These are phyloP conservation scores for Mycena amicta DNA, from an alignment of 768 basidiomycete genomes.

Conservation along the genomic window DNA sequence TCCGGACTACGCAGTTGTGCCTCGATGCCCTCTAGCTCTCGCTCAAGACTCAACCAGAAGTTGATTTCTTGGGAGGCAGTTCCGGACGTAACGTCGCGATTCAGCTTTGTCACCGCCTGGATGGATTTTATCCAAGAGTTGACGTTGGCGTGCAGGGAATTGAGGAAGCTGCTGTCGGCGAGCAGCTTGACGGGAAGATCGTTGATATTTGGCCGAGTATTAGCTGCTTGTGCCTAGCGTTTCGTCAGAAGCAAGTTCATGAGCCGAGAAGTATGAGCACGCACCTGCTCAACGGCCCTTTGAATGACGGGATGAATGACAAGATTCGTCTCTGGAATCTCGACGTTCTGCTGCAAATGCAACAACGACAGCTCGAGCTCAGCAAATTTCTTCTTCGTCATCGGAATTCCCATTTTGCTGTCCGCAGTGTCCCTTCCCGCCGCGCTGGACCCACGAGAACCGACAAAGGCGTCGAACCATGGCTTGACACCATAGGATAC, in stretches of 20 bases:
- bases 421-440: conserved; percentile 44
- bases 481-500: conserved; percentile 96
- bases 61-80: conserved; percentile 99
- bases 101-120: conserved; percentile 95
- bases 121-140: conserved; percentile 99
- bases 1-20: conserved; percentile 89
- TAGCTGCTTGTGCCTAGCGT: conserved; percentile 48
- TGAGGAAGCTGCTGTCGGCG: conserved; percentile 89
- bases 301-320: conserved; percentile 90
- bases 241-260: conserved; percentile 18
- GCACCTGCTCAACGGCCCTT: conserved; percentile 76
- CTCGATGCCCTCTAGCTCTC: conserved; percentile 92
- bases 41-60: conserved; percentile 95
- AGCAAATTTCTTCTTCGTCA: conserved; percentile 99
- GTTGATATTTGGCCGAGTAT: conserved; percentile 71
- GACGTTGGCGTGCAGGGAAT: conserved; percentile 89
- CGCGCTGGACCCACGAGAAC: conserved; percentile 65
- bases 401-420: conserved; percentile 92
- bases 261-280: conserved; percentile 13
- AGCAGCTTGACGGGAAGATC: conserved; percentile 74
- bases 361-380: conserved; percentile 93
- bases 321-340: conserved; percentile 95
- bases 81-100: conserved; percentile 88
- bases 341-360: conserved; percentile 97
- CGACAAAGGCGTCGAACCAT: conserved; percentile 98